Evolutionary conservation across 805 yeast genomes (phyloP), one percentile per base, ranked within the genome.

Genomic region (Yarrowia deformans): DNA sequence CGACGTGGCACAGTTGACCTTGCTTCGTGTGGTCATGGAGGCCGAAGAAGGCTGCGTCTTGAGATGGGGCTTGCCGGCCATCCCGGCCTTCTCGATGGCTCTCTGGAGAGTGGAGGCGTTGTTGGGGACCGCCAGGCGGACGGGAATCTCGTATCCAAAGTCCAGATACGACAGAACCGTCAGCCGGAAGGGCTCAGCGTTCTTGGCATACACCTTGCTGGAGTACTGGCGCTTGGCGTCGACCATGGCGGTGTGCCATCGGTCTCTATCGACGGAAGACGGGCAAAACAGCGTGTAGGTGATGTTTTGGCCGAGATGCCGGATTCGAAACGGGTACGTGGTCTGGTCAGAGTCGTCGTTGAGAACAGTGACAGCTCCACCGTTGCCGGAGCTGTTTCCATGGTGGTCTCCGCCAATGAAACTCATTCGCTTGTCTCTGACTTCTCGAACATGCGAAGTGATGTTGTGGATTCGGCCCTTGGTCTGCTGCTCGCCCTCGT

Each of bases 121-220:
- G 8, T 77, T 67, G 29, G 75, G 73, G 10, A 78, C 74, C 0
- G 80, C 78, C 23, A 77, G 71, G 35, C 70, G 70, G 68, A 73
- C 84, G 8, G 82, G 79, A 3, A 81, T 84, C n/a, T 86, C 89
- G 76, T 88, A 90, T 1, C 87, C 88, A 77, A 90, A 91, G 68
- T 83, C 81, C 34, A 84, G 81, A 72, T 87, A 89, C 8, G 89
- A 80, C 8, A 91, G 74, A 8, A 85, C 81, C 43, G 80, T 78
- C 48, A 90, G 74, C 10, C 80, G 74, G 75, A 88, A 88, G 0
- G 91, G 89, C 70, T 85, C 89, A 1, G 82, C 75, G 39, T 77
- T 81, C 19, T 77, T 75, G 13, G 80, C 74, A 43, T 73, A 75
- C 14, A 76, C 76, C 3, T 75, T 71, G 13, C 77, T 75, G 43